phyloP scores from a whole-genome alignment of 495 filamentous ascomycete genomes.

The Cudoniella acicularis region DNA sequence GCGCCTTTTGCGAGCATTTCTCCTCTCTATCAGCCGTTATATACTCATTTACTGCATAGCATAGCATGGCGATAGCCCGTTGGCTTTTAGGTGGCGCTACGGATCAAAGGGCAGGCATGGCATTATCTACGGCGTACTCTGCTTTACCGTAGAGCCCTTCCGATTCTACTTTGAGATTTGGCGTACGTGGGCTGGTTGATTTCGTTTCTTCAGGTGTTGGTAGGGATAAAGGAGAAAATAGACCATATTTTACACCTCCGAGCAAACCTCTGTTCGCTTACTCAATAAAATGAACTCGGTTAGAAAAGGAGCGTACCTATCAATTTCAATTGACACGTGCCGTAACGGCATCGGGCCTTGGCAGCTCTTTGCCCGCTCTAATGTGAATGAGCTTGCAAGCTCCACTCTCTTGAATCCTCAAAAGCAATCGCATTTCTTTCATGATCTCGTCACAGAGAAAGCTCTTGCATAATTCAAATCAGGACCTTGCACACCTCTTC shows the following conservation, averaged over 20 bases:
- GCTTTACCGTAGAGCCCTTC: neutral
- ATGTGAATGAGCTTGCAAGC: neutral
- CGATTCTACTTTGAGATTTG: conserved; percentile 9
- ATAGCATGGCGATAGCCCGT: conserved; percentile 15
- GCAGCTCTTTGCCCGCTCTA: neutral
- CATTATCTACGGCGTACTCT: conserved; percentile 16
- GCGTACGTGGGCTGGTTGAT: conserved; percentile 6
- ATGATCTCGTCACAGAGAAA: neutral
- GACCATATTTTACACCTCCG: neutral
- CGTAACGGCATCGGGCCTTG: neutral
- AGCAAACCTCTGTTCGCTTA: no score
- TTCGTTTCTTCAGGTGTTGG: neutral
- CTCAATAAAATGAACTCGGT: no score
- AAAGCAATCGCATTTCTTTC: neutral
- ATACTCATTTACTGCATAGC: conserved; percentile 19
- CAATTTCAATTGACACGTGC: neutral
- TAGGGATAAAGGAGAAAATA: neutral
- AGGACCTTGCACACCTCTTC: neutral
- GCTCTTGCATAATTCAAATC: neutral
- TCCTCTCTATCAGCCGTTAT: neutral
- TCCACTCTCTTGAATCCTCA: neutral
- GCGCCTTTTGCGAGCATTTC: neutral
- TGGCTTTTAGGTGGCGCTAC: conserved; percentile 7
- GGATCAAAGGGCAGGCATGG: conserved; percentile 5
- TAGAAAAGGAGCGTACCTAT: no score